Conservation (phyloP, 1,139 yeast species). For the Yamadazyma mexicana region DNA sequence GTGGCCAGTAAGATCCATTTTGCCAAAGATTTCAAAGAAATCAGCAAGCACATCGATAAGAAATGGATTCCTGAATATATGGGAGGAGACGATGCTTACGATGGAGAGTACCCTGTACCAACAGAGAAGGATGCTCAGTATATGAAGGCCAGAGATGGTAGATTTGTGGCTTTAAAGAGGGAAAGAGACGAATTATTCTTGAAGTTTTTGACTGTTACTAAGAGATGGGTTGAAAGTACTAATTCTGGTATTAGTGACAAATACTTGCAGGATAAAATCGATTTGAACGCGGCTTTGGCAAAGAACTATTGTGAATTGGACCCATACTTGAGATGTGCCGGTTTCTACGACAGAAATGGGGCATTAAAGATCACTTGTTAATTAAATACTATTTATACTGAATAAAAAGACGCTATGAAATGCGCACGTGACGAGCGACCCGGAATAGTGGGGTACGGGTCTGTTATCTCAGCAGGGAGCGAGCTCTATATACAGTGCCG, state of each 20-base stretch:
- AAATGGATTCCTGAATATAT: constrained; percentile 37
- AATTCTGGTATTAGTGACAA: constrained; percentile 38
- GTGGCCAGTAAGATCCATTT: constrained; percentile 47
- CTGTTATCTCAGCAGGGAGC: too few species aligned
- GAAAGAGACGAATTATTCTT: constrained; percentile 35
- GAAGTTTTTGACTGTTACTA: constrained; percentile 36
- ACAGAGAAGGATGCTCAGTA: constrained; percentile 24
- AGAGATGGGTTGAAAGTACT: constrained; percentile 44
- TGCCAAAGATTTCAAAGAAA: constrained; percentile 38
- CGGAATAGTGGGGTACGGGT: too few species aligned
- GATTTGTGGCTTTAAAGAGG: constrained; percentile 25
- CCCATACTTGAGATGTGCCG: constrained; percentile 40
- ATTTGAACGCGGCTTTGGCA: constrained; percentile 28
- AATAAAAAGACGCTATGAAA: too few species aligned
- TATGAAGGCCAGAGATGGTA: constrained; percentile 29
- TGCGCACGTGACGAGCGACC: too few species aligned
- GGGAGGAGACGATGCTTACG: constrained; percentile 39
- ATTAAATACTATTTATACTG: background rate
- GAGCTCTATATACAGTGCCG: too few species aligned
- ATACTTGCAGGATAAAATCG: constrained; percentile 42
- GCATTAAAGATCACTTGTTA: constrained; percentile 9
- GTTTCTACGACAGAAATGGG: constrained; percentile 42
- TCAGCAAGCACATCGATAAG: constrained; percentile 32
- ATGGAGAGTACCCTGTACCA: constrained; percentile 59
- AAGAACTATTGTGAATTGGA: constrained; percentile 38